Conservation (phyloP, 805 yeast species). For the Cyberlindnera misumaiensis region DNA sequence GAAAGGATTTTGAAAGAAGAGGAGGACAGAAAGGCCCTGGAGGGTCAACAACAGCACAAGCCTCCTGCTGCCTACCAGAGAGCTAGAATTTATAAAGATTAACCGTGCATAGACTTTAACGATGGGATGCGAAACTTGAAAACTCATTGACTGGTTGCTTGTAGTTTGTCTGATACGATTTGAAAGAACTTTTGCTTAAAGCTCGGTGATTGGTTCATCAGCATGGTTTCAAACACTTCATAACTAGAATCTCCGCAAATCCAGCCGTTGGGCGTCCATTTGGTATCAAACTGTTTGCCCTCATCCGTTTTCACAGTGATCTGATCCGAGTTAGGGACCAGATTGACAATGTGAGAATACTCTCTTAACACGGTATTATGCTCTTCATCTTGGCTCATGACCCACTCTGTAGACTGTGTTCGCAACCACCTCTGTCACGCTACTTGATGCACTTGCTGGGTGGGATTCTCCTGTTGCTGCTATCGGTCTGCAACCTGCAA, state of each 20-base stretch:
- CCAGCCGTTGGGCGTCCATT: neutral
- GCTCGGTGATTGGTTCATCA: neutral
- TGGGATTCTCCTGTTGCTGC: too few species aligned
- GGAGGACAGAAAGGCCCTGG: constrained; percentile 26
- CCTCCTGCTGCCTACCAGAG: constrained; percentile 25
- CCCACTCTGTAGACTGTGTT: too few species aligned
- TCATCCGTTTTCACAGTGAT: neutral
- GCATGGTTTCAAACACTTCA: neutral
- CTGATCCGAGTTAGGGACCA: too few species aligned
- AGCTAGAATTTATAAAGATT: constrained; percentile 28
- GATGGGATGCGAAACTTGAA: neutral
- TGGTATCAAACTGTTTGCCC: neutral
- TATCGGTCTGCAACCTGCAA: too few species aligned
- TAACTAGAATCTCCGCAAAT: neutral
- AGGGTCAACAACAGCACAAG: constrained; percentile 11
- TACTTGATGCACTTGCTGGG: too few species aligned
- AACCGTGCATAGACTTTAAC: neutral
- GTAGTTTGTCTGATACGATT: too few species aligned
- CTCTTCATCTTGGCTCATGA: constrained; percentile 3
- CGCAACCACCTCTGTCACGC: too few species aligned
- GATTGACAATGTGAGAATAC: constrained; percentile 1
- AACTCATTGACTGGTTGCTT: too few species aligned
- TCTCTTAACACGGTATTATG: constrained; percentile 4
- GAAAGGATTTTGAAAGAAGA: constrained; percentile 40
- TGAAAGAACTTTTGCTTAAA: neutral